These are phyloP conservation scores for Withania somnifera DNA, from an alignment of 305 asterid species.

Conservation along the genomic window DNA sequence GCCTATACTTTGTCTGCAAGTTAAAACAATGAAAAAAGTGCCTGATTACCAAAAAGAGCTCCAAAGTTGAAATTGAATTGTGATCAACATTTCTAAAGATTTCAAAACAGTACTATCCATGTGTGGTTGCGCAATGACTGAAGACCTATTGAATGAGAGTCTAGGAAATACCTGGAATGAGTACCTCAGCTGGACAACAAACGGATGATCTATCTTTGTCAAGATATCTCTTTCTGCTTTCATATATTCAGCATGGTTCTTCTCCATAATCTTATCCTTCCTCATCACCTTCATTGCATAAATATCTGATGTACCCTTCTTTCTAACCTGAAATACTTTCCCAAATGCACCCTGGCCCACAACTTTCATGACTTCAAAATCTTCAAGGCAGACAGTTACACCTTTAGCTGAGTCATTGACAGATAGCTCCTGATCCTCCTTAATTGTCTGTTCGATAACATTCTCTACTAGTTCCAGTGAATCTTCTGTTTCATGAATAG, in stretches of 20 bases:
- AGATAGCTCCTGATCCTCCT: constrained; percentile 8
- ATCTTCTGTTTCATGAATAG: constrained; percentile 31
- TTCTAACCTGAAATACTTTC: constrained; percentile 41
- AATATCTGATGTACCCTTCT: constrained; percentile 29
- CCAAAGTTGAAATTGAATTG: not conserved
- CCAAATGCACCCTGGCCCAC: constrained; percentile 54
- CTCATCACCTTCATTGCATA: constrained; percentile 53
- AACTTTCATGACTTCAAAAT: constrained; percentile 38
- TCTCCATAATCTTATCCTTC: constrained; percentile 48
- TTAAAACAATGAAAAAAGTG: not conserved
- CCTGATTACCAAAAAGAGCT: not conserved
- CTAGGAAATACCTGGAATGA: constrained; percentile 31
- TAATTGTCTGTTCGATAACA: constrained; percentile 7
- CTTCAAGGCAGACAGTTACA: constrained; percentile 33
- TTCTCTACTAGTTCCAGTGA: constrained; percentile 14
- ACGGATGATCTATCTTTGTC: constrained; percentile 45
- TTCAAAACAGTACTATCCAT: not conserved
- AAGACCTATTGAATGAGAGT: not conserved
- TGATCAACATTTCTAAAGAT: not conserved
- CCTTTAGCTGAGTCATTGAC: constrained; percentile 1
- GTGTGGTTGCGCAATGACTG: not conserved
- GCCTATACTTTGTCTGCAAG: constrained; percentile 37
- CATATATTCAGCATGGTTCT: constrained; percentile 41
- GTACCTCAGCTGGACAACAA: constrained; percentile 38
- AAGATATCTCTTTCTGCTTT: constrained; percentile 47